Evolutionary conservation across 2,329 filamentous ascomycete species (phyloP).

Genomic region (Trichophyton benhamiae): DNA sequence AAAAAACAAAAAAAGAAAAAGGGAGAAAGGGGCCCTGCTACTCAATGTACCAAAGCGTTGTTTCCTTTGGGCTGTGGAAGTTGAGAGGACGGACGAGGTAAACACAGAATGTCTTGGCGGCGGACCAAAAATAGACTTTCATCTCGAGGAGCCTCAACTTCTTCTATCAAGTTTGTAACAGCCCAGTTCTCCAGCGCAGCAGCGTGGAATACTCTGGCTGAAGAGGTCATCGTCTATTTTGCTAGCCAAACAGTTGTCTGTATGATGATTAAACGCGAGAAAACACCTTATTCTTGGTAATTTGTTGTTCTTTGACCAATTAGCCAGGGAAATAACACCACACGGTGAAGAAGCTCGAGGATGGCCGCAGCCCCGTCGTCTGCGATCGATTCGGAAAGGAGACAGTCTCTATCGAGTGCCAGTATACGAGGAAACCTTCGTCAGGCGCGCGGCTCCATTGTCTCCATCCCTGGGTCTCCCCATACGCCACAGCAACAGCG

Average conservation of each 20-base stretch:
- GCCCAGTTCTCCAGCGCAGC: not conserved
- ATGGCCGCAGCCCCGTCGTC: slow-evolving; percentile 9
- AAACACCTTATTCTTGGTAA: not conserved
- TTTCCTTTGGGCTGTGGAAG: not conserved
- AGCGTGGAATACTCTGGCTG: not conserved
- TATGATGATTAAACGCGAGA: not conserved
- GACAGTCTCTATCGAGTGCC: slow-evolving; percentile 15
- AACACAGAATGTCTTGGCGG: not conserved
- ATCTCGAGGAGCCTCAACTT: not conserved
- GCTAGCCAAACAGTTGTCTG: not conserved
- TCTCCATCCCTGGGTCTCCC: slow-evolving; percentile 32
- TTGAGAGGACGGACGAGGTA: not conserved
- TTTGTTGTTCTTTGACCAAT: not conserved
- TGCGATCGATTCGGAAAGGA: slow-evolving; percentile 18
- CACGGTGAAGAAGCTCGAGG: not conserved
- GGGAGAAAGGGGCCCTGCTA: not conserved
- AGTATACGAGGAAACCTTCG: slow-evolving; percentile 20
- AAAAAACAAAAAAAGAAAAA: too few species aligned
- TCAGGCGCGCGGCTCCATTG: slow-evolving; percentile 13
- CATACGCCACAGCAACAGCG: slow-evolving; percentile 45
- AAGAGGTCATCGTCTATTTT: not conserved
- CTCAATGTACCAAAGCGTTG: not conserved
- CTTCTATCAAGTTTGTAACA: not conserved
- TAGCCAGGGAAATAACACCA: not conserved
- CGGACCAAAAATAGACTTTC: not conserved